Evolutionary conservation across 768 basidiomycete species (phyloP), one percentile per base, ranked within the genome.

Genomic region (Leccinum broughii): DNA sequence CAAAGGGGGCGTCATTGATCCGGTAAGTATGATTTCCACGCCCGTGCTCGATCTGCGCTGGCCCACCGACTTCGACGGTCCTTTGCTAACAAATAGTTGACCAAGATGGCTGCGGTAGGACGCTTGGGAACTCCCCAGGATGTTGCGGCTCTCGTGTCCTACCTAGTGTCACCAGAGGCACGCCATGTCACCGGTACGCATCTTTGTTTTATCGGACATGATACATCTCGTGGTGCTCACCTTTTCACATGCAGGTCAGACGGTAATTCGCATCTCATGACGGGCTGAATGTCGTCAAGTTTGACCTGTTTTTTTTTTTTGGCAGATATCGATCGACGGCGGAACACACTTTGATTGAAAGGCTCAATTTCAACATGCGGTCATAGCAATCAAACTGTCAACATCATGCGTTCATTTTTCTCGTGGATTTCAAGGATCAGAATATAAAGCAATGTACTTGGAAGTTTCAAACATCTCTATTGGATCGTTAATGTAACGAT

Each of bases 61-160:
- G 61, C 52, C 54, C 54, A n/a, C 17, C 20, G n/a, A 1, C 32
- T 32, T 10, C 4, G 32, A 32, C 4, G 32, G 10, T 9, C 2
- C 17, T 6, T 20, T 14, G 51, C 22, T 11, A 15, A 51, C 4
- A 8, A 55, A 51, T n/a, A 70, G 71, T 5, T 54, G 15, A 63
- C 39, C 55, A 34, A 58, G 49, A 32, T 32, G 51, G 15, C 66
- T 0, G 62, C 68, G 4, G 53, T 70, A 9, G 72, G 72, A 7
- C 41, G 68, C 48, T n/a, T 68, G 0, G 73, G 73, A 17, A 59
- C 28, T 6, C 13, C 70, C 32, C 60, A 72, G 10, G 79, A 78
- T 34, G 44, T 79, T n/a, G 76, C 76, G 1, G 66, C 59, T 15
- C 68, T 80, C 0, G 79, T 79, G 5, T 68, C 74, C 6, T 79